Conservation (phyloP, 1,139 yeast genomes). For the Candida buenavistaensis region DNA sequence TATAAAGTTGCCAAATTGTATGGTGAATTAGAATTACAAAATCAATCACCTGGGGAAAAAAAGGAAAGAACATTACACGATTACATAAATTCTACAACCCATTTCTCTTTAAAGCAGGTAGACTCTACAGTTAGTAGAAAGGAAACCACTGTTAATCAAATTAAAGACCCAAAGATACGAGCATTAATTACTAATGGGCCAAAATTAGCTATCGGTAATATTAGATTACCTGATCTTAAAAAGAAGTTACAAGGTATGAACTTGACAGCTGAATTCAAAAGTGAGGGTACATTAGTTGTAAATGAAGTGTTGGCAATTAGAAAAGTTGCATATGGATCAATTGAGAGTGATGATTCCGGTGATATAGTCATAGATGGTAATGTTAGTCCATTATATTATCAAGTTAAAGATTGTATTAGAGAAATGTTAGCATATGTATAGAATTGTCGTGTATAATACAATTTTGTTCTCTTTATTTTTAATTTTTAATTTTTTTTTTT, state of each 20-base stretch:
- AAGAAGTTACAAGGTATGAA: constrained; percentile 58
- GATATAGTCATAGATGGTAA: constrained; percentile 83
- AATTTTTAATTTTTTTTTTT: no score
- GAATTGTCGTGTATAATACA: background rate
- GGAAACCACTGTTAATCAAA: constrained; percentile 8
- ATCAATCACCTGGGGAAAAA: constrained; percentile 17
- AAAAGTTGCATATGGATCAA: constrained; percentile 52
- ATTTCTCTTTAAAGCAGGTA: constrained; percentile 36
- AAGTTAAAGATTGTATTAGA: constrained; percentile 72
- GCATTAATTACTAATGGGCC: constrained; percentile 25
- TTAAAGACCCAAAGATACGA: constrained; percentile 12
- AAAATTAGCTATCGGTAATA: constrained; percentile 81
- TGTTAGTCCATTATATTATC: constrained; percentile 73
- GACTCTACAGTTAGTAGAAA: constrained; percentile 10
- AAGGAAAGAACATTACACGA: constrained; percentile 26
- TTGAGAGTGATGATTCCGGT: constrained; percentile 61
- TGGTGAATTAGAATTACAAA: constrained; percentile 62
- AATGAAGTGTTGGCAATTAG: constrained; percentile 75
- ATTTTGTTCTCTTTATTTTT: no score
- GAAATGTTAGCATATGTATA: constrained; percentile 78
- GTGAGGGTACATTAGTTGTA: constrained; percentile 90
- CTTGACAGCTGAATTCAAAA: constrained; percentile 81
- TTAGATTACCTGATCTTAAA: constrained; percentile 78
- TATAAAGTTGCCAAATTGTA: constrained; percentile 80
- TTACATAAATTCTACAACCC: constrained; percentile 35